These are phyloP conservation scores for Aspergillus saccharolyticus DNA, from an alignment of 495 filamentous ascomycete species.

Conservation along the genomic window DNA sequence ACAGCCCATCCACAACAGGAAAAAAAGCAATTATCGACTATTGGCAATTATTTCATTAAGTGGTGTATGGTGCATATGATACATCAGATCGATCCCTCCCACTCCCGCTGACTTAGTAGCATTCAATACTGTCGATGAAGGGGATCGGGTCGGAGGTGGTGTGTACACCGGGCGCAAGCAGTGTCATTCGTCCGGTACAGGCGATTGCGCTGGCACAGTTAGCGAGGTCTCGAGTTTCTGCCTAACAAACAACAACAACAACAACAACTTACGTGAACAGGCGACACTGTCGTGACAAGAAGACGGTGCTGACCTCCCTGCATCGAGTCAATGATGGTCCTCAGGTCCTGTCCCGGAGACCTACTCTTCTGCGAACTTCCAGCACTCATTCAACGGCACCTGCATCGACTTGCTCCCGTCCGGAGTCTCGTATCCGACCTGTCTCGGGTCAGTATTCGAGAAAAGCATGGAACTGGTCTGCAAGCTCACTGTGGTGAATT, in stretches of 20 bases:
- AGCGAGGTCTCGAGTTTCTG: neutral
- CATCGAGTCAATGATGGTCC: neutral
- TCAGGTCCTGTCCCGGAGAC: neutral
- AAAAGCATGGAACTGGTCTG: neutral
- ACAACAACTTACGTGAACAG: constrained; percentile 7
- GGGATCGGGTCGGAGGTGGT: neutral
- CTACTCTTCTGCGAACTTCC: neutral
- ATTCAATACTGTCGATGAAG: neutral
- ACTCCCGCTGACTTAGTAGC: neutral
- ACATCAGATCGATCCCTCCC: neutral
- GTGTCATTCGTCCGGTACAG: neutral
- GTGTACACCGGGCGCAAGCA: neutral
- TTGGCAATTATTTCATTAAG: neutral
- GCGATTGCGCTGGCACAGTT: neutral
- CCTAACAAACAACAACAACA: too few relatives aligned
- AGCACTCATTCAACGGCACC: constrained; percentile 1
- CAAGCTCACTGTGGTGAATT: neutral
- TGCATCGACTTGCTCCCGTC: constrained; percentile 1
- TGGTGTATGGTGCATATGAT: neutral
- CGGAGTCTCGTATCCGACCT: constrained; percentile 1
- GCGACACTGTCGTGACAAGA: neutral
- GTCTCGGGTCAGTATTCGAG: neutral
- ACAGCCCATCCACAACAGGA: neutral
- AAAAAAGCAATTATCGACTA: neutral
- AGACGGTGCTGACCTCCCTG: neutral